Evolutionary conservation across 805 yeast species (phyloP), one percentile per base, ranked within the genome.

Genomic region (Candida coquimbonensis): DNA sequence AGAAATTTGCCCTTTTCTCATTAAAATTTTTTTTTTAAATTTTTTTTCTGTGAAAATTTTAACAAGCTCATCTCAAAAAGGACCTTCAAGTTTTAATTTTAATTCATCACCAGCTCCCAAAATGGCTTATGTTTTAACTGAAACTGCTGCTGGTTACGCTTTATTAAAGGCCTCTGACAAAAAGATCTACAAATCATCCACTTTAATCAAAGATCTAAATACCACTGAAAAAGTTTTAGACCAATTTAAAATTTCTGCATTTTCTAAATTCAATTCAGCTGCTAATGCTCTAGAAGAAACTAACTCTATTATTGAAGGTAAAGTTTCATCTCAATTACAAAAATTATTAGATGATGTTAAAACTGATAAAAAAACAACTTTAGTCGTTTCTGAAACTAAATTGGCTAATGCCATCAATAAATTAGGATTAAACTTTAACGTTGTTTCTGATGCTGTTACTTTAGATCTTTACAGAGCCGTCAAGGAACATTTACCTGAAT

Each of bases 141-240:
- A 93, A 75, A 93, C 99, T 54, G 87, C 99, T 53, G 99, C 99
- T 44, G 99, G 99, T 64, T 93, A 93, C 68, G 99, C 99, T 64
- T 78, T 93, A 64, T 80, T 93, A 66, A 93, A 93, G 74, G 96
- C 97, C 48, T 83, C 96, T 53, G 98, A 93, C 77, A 93, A 93
- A 76, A 91, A 91, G 77, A 83, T 93, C 61, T 83, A 91, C 78
- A 91, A 90, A 73, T 81, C 93, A 25, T 67, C 84, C 45, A 65
- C 80, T 48, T 71, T 90, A 56, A 69, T 86, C 54, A 77, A 82
- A 53, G 96, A 89, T 65, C 75, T 90, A 61, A 75, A 86, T 68
- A 68, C 87, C 42, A 80, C 95, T 41, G 95, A 84, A 53, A 85
- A 87, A 67, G 96, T 90, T 50, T 76, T 89, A 47, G 76, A 85